Evolutionary conservation across 495 filamentous ascomycete species (phyloP), one percentile per base, ranked within the genome.

Genomic region (Polyplosphaeria fusca): DNA sequence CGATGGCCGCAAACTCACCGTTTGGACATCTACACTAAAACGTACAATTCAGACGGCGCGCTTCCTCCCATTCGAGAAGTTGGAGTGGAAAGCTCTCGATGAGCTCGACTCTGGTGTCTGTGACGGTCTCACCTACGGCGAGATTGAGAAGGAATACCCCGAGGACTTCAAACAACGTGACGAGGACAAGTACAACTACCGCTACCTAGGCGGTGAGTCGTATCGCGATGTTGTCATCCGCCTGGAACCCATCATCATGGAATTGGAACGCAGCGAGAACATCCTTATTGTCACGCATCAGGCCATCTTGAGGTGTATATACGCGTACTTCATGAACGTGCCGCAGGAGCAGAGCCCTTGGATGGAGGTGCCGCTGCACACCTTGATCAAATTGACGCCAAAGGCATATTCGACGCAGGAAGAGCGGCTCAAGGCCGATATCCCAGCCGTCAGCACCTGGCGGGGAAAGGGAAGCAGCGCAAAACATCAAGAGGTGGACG

Each of bases 211-310:
- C 57, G 93, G 93, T 14, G 93, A 98, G 73, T 91, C 87, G 55
- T 98, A 98, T 70, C 89, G 93, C 48, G 93, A 98, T 68, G 92
- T 98, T 0, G 93, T 98, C 22, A 96, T 96, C 59, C 88, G 93
- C 1, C 84, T 98, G 0, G 93, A 98, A 66, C 93, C 93, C 43
- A 98, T 98, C 71, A 98, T 98, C 75, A 98, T 98, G 93, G 93
- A 98, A 66, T 76, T 98, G 40, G 93, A 98, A 71, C 83, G 93
- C 51, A 87, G 83, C 63, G 93, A 96, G 69, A 92, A 98, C 65
- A 95, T 98, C 58, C 86, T 98, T 51, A 96, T 98, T 66, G 91
- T 98, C 42, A 96, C 93, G 4, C 93, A 98, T 70, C 93, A 98
- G 70, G 93, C 93, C 2, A 91, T 98, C 20, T 77, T 98, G 51